Evolutionary conservation across 208 protist genomes (phyloP), one percentile per base, ranked within the genome.

Genomic region (Porcisia hertigi): DNA sequence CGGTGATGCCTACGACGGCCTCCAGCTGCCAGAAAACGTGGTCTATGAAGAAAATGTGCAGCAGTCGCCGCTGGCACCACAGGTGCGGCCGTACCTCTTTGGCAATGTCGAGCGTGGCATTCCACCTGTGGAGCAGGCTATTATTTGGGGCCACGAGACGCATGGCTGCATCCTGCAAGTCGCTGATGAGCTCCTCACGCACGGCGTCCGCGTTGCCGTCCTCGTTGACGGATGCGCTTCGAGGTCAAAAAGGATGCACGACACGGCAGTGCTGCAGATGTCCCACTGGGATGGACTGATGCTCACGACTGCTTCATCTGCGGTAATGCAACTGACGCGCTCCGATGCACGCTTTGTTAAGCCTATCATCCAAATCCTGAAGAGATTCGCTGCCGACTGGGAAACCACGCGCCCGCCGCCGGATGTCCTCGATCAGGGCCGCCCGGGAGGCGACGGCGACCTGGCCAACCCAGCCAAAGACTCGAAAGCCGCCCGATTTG

Each of bases 121-220:
- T 16, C 67, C 74, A 9, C 82, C 86, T 23, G 89, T 94, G 77
- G 80, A 91, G 71, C 89, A 95, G 78, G 88, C 79, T 1, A 80
- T 96, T 45, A 76, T 96, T 36, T 93, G 85, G 82, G 92, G 92
- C 34, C 75, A 85, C 60, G 92, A 96, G 74, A 90, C 89, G 43
- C 85, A 93, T 52, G 89, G 91, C 30, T 96, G 92, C 67, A 34
- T 96, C 20, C 18, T 92, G 55, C 84, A 92, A 62, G 93, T 89
- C 12, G 83, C 83, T 30, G 84, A 89, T 23, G 92, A 80, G 34
- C 76, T 96, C 9, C 69, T 94, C 25, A 59, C 81, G n/a, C 64
- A 70, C n/a, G 85, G 85, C 4, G 89, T 91, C 34, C 80, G 85
- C 14, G 91, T 96, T 4, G 84, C 83, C 34, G 73, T 96, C 20